Conservation (phyloP, 345 rosid genomes). For the Anastatica hierochuntica region DNA sequence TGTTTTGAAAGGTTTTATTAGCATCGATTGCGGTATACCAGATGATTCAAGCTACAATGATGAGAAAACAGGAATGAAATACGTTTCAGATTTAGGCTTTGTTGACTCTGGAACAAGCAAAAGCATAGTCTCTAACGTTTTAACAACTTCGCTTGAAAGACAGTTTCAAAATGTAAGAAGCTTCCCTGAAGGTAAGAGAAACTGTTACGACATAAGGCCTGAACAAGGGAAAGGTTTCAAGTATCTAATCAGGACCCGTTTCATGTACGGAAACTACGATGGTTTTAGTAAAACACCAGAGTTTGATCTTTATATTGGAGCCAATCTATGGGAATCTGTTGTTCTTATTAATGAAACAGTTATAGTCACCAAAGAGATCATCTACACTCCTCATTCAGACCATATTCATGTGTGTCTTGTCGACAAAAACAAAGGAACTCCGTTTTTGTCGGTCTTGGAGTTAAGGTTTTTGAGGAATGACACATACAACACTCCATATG, state of each 20-base stretch:
- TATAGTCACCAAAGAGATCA: constrained; percentile 13
- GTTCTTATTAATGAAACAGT: constrained; percentile 2
- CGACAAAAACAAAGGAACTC: constrained; percentile 29
- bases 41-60: constrained; percentile 22
- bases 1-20: constrained; percentile 26
- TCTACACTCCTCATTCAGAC: constrained; percentile 27
- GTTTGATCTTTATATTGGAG: constrained; percentile 45
- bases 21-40: constrained; percentile 33
- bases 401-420: constrained; percentile 38
- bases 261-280: constrained; percentile 52
- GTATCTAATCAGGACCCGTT: constrained; percentile 41
- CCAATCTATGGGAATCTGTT: constrained; percentile 29
- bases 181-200: constrained; percentile 29
- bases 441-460: constrained; percentile 47
- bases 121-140: constrained; percentile 9
- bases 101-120: constrained; percentile 22
- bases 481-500: not conserved
- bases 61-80: constrained; percentile 21
- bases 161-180: constrained; percentile 27
- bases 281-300: constrained; percentile 10
- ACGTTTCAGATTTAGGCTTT: constrained; percentile 23
- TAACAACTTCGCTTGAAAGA: not conserved
- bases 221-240: constrained; percentile 12
- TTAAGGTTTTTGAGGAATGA: constrained; percentile 28
- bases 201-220: constrained; percentile 25